Percentiles rank a stretch among this genome's conserved stretches.
Conservation (phyloP, 768 basidiomycete species). For the Hygrophoropsis aurantiaca region DNA sequence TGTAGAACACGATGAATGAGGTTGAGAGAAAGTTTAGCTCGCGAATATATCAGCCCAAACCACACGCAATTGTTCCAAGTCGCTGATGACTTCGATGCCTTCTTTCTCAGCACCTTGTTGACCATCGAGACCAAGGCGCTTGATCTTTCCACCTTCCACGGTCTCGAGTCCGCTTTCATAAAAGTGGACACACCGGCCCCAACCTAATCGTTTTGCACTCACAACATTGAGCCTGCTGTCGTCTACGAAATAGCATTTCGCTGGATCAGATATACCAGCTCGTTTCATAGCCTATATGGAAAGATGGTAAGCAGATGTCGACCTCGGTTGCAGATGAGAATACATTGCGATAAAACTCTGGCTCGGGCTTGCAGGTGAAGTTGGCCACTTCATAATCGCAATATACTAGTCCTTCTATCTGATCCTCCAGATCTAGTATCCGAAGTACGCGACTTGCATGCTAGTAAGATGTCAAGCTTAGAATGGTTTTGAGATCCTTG, state of each 20-base stretch:
- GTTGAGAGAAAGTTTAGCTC: slow-evolving; percentile 5
- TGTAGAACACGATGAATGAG: not conserved
- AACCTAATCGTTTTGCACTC: slow-evolving; percentile 63
- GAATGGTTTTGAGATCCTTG: not conserved
- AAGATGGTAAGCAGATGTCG: not conserved
- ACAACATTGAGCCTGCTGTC: slow-evolving; percentile 72
- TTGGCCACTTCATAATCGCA: slow-evolving; percentile 71
- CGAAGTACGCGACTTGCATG: slow-evolving; percentile 79
- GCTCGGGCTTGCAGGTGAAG: slow-evolving; percentile 82
- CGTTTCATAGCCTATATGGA: slow-evolving; percentile 58
- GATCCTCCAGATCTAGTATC: slow-evolving; percentile 71
- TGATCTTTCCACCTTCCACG: slow-evolving; percentile 61
- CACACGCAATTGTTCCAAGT: slow-evolving; percentile 64
- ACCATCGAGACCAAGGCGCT: slow-evolving; percentile 40
- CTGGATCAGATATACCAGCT: slow-evolving; percentile 61
- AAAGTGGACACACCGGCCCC: slow-evolving; percentile 77
- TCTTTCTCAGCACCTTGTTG: slow-evolving; percentile 36
- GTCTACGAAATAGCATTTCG: slow-evolving; percentile 78
- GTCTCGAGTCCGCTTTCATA: slow-evolving; percentile 64
- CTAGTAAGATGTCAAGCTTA: slow-evolving; percentile 35
- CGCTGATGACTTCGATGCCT: slow-evolving; percentile 50
- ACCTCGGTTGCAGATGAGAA: not conserved
- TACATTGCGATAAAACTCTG: slow-evolving; percentile 67
- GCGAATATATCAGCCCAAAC: slow-evolving; percentile 80
- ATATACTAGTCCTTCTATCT: slow-evolving; percentile 71